Conservation (phyloP, 1,284 basidiomycete genomes). For the Moesziomyces globuligerus region DNA sequence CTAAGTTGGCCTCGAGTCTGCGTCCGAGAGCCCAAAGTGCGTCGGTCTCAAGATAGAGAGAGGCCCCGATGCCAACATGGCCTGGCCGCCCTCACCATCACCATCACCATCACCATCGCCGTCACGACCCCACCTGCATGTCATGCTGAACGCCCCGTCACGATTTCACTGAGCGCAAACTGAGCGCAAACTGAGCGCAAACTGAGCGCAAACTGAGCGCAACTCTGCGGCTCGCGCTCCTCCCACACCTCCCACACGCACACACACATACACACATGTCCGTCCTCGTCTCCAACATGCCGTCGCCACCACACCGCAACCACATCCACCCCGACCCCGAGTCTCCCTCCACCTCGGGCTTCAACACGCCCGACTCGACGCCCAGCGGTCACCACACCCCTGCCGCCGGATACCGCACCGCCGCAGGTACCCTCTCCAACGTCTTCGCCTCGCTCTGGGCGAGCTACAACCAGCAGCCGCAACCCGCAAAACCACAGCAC, state of each 20-base stretch:
- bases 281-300: slow-evolving; percentile 26
- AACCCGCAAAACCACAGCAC: slow-evolving; percentile 12
- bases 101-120: too few relatives aligned
- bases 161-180: too few relatives aligned
- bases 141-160: too few relatives aligned
- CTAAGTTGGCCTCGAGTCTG: too few relatives aligned
- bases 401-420: slow-evolving; percentile 35
- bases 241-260: background rate
- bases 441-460: slow-evolving; percentile 48
- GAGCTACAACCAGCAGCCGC: slow-evolving; percentile 30
- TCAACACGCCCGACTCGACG: slow-evolving; percentile 26
- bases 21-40: too few relatives aligned
- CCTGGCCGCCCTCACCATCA: too few relatives aligned
- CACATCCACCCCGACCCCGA: slow-evolving; percentile 22
- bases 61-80: background rate
- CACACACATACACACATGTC: slow-evolving; percentile 11
- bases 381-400: slow-evolving; percentile 32
- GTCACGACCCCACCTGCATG: background rate
- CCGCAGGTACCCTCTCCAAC: slow-evolving; percentile 34
- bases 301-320: slow-evolving; percentile 9
- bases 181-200: too few relatives aligned
- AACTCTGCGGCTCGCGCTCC: background rate
- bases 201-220: too few relatives aligned
- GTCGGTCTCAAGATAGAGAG: too few relatives aligned
- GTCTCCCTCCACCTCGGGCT: slow-evolving; percentile 17